Conservation (phyloP, 2,329 filamentous ascomycete species). For the Ophiocordyceps camponoti-floridani region DNA sequence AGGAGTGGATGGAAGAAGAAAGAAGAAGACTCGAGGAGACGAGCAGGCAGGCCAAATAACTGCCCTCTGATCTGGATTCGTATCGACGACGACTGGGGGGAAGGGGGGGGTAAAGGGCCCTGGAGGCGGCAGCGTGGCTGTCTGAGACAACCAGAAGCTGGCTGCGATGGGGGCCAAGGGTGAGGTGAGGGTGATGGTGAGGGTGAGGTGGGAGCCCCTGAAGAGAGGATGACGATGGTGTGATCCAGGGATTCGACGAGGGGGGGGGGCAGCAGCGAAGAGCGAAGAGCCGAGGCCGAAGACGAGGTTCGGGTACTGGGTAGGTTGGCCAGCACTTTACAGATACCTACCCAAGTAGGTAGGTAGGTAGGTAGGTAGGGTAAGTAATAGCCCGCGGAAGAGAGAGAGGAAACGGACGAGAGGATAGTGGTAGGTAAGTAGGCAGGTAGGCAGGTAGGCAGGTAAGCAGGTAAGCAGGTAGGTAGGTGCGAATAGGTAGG, state of each 20-base stretch:
- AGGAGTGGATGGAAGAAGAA: not conserved
- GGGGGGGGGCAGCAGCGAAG: not conserved
- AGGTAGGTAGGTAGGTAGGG: too few relatives aligned
- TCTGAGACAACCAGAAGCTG: not conserved
- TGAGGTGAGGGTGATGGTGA: not conserved
- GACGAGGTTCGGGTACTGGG: too few relatives aligned
- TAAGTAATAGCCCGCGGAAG: too few relatives aligned
- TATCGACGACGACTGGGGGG: not conserved
- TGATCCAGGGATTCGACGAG: not conserved
- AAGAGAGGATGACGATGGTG: not conserved
- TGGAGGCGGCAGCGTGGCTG: not conserved
- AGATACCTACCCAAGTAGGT: too few relatives aligned
- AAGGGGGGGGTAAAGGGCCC: not conserved
- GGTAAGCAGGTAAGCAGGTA: too few relatives aligned
- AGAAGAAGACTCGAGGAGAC: constrained; percentile 21
- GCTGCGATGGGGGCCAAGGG: not conserved
- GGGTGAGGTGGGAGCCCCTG: not conserved
- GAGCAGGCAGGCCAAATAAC: not conserved
- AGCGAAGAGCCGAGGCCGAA: not conserved
- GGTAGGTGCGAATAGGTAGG: too few relatives aligned
- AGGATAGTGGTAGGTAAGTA: too few relatives aligned
- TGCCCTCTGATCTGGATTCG: not conserved
- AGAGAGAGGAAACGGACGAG: too few relatives aligned
- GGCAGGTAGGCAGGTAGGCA: too few relatives aligned
- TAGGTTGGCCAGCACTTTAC: too few relatives aligned